phyloP scores from a whole-genome alignment of 768 basidiomycete genomes.

The Lactarius psammicola region DNA sequence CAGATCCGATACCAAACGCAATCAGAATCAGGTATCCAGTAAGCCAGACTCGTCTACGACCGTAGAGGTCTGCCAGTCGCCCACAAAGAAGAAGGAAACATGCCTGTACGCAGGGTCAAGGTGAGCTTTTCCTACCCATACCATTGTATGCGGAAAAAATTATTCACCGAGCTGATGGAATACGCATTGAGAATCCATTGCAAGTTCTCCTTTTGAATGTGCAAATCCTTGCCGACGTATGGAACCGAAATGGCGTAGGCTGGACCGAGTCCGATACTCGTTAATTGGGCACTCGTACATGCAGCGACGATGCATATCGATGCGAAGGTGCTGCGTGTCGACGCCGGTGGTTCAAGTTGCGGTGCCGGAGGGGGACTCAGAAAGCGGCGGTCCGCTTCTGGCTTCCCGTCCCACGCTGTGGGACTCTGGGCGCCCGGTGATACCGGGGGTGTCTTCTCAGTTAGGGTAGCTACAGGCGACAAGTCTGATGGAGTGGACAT shows the following conservation, averaged over 20 bases:
- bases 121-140: background rate
- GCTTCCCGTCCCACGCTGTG: background rate
- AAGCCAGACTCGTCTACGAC: slow-evolving; percentile 67
- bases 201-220: slow-evolving; percentile 50
- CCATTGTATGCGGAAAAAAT: background rate
- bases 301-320: slow-evolving; percentile 31
- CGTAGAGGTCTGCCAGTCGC: slow-evolving; percentile 76
- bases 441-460: background rate
- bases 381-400: no score
- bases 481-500: background rate
- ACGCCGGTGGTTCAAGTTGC: no score
- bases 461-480: background rate
- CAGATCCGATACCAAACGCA: slow-evolving; percentile 61
- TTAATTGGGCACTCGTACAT: slow-evolving; percentile 35
- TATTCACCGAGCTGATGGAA: slow-evolving; percentile 58
- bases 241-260: slow-evolving; percentile 35
- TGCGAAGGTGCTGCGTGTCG: slow-evolving; percentile 9
- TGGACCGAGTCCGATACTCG: slow-evolving; percentile 32
- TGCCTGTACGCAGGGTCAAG: slow-evolving; percentile 46
- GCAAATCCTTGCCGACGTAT: slow-evolving; percentile 40
- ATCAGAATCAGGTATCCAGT: slow-evolving; percentile 54
- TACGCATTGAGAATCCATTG: slow-evolving; percentile 72
- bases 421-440: background rate
- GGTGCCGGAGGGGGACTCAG: background rate
- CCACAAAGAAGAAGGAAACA: slow-evolving; percentile 77